Conservation (phyloP, 1,284 basidiomycete genomes). For the Leccinum subrobustum region DNA sequence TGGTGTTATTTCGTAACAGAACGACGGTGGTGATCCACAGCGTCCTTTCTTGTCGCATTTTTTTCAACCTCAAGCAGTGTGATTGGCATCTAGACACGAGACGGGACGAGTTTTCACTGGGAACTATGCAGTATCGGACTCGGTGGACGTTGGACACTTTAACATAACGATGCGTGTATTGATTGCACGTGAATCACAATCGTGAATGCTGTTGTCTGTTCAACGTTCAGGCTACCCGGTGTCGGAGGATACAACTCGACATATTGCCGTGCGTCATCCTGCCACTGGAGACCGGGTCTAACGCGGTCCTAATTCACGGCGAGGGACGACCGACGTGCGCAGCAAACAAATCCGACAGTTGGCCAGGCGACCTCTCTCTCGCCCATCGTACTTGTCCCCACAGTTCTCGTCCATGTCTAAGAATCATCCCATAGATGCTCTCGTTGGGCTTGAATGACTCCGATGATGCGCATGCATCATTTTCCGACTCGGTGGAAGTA, state of each 20-base stretch:
- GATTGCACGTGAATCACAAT: not conserved
- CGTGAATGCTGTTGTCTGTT: not conserved
- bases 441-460: no score
- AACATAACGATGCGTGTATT: not conserved
- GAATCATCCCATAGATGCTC: no score
- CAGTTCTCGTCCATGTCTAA: no score
- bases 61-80: not conserved
- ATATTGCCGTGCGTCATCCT: conserved; percentile 6
- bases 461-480: no score
- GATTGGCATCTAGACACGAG: not conserved
- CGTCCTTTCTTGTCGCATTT: no score
- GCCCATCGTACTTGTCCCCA: no score
- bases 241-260: not conserved
- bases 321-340: no score
- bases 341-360: no score
- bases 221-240: conserved; percentile 7
- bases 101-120: no score
- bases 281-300: not conserved
- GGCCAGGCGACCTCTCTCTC: no score
- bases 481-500: no score
- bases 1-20: not conserved
- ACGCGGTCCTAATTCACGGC: no score
- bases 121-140: not conserved
- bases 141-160: not conserved
- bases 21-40: not conserved